A percentile compares a stretch with the other conserved stretches of the same genome.
Conservation (phyloP, 352 stramenopile species). For the Globisporangium middletonii region DNA sequence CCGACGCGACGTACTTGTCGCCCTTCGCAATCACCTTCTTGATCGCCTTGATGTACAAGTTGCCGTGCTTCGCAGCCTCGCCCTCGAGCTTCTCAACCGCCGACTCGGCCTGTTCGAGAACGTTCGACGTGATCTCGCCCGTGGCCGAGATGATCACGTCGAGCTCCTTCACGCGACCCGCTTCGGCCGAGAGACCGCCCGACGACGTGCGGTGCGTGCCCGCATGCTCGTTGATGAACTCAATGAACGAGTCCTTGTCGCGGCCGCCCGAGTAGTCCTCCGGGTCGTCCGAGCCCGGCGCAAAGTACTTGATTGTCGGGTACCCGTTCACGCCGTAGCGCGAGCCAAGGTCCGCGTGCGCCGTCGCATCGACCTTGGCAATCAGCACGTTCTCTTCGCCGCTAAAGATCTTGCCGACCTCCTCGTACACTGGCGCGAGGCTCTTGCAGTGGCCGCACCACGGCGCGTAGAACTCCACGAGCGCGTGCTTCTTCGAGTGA, state of each 20-base stretch:
- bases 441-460: slow-evolving; percentile 14
- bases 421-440: slow-evolving; percentile 80
- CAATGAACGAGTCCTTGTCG: slow-evolving; percentile 81
- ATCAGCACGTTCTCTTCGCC: slow-evolving; percentile 78
- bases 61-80: slow-evolving; percentile 65
- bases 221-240: slow-evolving; percentile 90
- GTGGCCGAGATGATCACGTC: slow-evolving; percentile 78
- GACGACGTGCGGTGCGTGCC: slow-evolving; percentile 77
- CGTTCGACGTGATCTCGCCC: slow-evolving; percentile 54
- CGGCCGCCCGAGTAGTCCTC: slow-evolving; percentile 83
- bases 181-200: slow-evolving; percentile 61
- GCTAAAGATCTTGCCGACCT: slow-evolving; percentile 67
- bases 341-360: slow-evolving; percentile 42
- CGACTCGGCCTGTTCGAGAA: slow-evolving; percentile 70
- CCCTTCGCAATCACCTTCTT: slow-evolving; percentile 90
- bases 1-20: slow-evolving; percentile 68
- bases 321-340: slow-evolving; percentile 88
- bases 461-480: slow-evolving; percentile 53
- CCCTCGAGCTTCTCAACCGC: slow-evolving; percentile 66
- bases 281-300: slow-evolving; percentile 62
- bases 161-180: slow-evolving; percentile 77
- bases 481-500: slow-evolving; percentile 75
- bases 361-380: slow-evolving; percentile 81
- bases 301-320: slow-evolving; percentile 92
- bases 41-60: slow-evolving; percentile 86